Conservation (phyloP, 768 basidiomycete genomes). For the Boletus rex-veris region DNA sequence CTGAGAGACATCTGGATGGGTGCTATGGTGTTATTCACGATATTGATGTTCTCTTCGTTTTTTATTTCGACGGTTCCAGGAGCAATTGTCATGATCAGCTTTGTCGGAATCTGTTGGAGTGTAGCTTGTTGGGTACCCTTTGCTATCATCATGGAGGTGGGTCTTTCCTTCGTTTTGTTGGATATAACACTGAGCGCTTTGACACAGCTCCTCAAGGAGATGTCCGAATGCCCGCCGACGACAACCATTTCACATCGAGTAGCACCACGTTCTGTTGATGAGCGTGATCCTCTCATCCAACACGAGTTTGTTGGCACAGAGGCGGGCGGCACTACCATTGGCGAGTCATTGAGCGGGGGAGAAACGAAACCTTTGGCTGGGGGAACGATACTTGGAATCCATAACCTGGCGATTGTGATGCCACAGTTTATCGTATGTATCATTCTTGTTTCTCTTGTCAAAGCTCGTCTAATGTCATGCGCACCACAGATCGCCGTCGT, state of each 20-base stretch:
- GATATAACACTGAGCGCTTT: background rate
- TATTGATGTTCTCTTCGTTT: constrained; percentile 81
- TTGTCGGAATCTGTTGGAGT: constrained; percentile 94
- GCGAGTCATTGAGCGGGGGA: constrained; percentile 14
- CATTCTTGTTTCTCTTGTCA: background rate
- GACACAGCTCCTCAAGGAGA: constrained; percentile 68
- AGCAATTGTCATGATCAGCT: constrained; percentile 78
- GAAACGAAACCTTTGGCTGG: constrained; percentile 61
- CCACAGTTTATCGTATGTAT: constrained; percentile 86
- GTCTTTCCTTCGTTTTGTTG: constrained; percentile 41
- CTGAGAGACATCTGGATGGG: constrained; percentile 93
- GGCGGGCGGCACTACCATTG: constrained; percentile 37
- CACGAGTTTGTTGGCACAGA: constrained; percentile 45
- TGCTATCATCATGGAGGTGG: constrained; percentile 94
- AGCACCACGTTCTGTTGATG: constrained; percentile 33
- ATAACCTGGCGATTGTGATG: constrained; percentile 92
- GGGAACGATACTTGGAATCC: constrained; percentile 91
- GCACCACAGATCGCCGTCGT: constrained; percentile 71
- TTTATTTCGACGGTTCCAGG: constrained; percentile 73
- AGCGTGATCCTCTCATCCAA: constrained; percentile 55
- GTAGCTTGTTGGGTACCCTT: constrained; percentile 99
- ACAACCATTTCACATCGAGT: constrained; percentile 12
- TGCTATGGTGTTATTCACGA: constrained; percentile 74
- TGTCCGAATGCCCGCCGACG: constrained; percentile 37
- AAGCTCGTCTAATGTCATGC: background rate